These are phyloP conservation scores for Ceratocystiopsis minuta DNA, from an alignment of 2,329 filamentous ascomycete species.

Conservation along the genomic window DNA sequence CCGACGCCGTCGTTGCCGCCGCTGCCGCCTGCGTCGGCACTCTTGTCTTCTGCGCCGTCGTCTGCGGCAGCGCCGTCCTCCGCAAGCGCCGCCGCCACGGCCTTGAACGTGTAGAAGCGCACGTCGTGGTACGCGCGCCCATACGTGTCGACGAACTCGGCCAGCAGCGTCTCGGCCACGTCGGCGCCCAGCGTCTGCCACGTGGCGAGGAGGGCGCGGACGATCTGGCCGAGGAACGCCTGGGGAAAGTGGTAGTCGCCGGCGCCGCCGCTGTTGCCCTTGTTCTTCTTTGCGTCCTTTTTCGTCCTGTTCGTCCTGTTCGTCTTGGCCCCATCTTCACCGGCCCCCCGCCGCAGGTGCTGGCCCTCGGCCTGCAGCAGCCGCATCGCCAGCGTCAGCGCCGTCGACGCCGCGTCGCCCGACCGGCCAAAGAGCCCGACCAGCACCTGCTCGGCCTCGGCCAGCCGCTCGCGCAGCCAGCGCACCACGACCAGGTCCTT, in stretches of 20 bases:
- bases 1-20: constrained; percentile 13
- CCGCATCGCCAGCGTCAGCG: constrained; percentile 65
- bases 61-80: constrained; percentile 11
- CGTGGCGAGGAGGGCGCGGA: constrained; percentile 37
- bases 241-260: constrained; percentile 45
- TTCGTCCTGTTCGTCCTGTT: constrained; percentile 13
- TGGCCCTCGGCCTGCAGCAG: constrained; percentile 64
- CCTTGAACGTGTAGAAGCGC: constrained; percentile 63
- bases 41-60: neutral
- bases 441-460: constrained; percentile 50
- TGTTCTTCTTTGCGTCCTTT: neutral
- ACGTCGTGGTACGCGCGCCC: constrained; percentile 69
- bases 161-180: constrained; percentile 27
- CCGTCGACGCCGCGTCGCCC: constrained; percentile 48
- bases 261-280: neutral
- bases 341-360: constrained; percentile 23
- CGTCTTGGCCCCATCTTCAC: no score
- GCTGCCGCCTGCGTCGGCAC: constrained; percentile 8
- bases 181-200: constrained; percentile 14
- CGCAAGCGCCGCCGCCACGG: constrained; percentile 24
- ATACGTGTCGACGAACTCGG: constrained; percentile 62
- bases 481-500: constrained; percentile 56
- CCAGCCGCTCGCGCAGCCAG: constrained; percentile 62
- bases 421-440: constrained; percentile 40
- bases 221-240: constrained; percentile 44